Conservation (phyloP, 768 basidiomycete species). For the Suillus ampliporus region DNA sequence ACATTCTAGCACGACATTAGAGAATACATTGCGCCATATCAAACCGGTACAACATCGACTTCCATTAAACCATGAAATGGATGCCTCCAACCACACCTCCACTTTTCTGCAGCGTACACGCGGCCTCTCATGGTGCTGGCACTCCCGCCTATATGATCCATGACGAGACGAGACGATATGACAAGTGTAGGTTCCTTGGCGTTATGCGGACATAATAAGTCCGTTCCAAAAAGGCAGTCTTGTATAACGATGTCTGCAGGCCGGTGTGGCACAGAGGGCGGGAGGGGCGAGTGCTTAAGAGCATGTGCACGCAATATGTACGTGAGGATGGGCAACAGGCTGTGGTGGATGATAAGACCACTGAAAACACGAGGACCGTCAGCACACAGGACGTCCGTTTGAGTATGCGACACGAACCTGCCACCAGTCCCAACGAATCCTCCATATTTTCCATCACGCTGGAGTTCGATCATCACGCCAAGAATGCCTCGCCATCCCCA, state of each 20-base stretch:
- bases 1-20: not conserved
- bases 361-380: slow-evolving; percentile 24
- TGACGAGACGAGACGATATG: slow-evolving; percentile 47
- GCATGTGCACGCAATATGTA: slow-evolving; percentile 40
- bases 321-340: slow-evolving; percentile 40
- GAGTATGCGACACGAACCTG: slow-evolving; percentile 31
- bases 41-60: slow-evolving; percentile 41
- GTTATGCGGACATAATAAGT: slow-evolving; percentile 42
- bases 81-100: slow-evolving; percentile 53
- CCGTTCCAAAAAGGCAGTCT: slow-evolving; percentile 46
- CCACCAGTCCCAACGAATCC: slow-evolving; percentile 50
- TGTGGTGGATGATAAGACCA: slow-evolving; percentile 47
- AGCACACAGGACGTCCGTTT: not conserved
- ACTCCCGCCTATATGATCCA: slow-evolving; percentile 49
- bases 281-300: slow-evolving; percentile 30
- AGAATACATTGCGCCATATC: not conserved
- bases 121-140: slow-evolving; percentile 42
- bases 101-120: slow-evolving; percentile 38
- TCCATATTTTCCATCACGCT: slow-evolving; percentile 35
- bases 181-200: slow-evolving; percentile 35
- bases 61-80: slow-evolving; percentile 47
- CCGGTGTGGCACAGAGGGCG: slow-evolving; percentile 33
- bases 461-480: slow-evolving; percentile 39
- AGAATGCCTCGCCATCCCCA: slow-evolving; percentile 41
- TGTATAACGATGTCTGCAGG: slow-evolving; percentile 48